These are phyloP conservation scores for Penicillium cinerascens DNA, from an alignment of 495 filamentous ascomycete species.

Conservation along the genomic window DNA sequence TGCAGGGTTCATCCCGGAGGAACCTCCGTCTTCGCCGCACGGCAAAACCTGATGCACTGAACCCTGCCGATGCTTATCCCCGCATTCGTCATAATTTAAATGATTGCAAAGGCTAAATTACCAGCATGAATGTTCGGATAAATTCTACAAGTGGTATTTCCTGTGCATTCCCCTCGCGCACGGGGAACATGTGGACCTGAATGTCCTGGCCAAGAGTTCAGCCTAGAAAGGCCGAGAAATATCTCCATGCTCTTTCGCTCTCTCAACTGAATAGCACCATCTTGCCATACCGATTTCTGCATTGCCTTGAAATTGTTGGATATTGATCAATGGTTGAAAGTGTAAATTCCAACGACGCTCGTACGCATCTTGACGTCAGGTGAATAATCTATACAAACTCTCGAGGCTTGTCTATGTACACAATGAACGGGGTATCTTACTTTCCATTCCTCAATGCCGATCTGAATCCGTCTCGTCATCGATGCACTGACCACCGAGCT, in stretches of 20 bases:
- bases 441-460: background rate
- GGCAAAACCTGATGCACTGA: slow-evolving; percentile 3
- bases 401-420: slow-evolving; percentile 12
- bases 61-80: slow-evolving; percentile 8
- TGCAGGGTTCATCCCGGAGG: slow-evolving; percentile 1
- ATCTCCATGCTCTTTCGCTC: too few species aligned
- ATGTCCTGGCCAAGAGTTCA: too few species aligned
- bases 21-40: slow-evolving; percentile 13
- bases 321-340: too few species aligned
- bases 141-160: background rate
- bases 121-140: background rate
- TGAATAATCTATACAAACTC: background rate
- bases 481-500: background rate
- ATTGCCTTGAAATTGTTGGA: background rate
- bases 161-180: background rate
- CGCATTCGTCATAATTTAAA: slow-evolving; percentile 5
- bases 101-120: slow-evolving; percentile 9
- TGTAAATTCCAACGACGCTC: background rate
- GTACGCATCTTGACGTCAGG: background rate
- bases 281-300: too few species aligned
- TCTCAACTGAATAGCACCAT: too few species aligned
- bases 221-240: too few species aligned
- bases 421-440: slow-evolving; percentile 6
- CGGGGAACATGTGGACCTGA: slow-evolving; percentile 9
- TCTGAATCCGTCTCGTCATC: background rate